These are phyloP conservation scores for Colletotrichum theobromicola DNA, from an alignment of 2,329 filamentous ascomycete genomes.

Conservation along the genomic window DNA sequence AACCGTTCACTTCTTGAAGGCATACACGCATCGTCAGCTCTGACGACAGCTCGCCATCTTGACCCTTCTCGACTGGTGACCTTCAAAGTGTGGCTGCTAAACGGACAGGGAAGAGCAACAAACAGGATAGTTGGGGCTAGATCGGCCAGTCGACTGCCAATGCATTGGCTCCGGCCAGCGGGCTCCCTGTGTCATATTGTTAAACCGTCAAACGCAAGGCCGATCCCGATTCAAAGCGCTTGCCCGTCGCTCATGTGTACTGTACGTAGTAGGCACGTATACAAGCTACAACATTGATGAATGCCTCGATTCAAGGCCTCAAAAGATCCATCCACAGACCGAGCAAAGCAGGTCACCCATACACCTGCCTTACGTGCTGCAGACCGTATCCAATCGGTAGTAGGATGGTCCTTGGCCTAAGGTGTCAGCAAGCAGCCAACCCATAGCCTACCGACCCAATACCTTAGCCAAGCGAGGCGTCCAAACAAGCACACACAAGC, in stretches of 20 bases:
- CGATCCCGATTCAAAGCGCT: slow-evolving; percentile 21
- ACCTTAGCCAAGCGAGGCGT: background rate
- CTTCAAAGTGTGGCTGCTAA: slow-evolving; percentile 1
- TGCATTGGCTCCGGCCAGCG: slow-evolving; percentile 1
- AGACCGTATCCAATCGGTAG: background rate
- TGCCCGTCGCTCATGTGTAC: background rate
- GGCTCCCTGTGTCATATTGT: slow-evolving; percentile 5
- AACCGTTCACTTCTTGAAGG: background rate
- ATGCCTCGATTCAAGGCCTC: background rate
- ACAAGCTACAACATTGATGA: background rate
- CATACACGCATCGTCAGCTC: slow-evolving; percentile 9
- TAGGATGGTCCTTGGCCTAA: background rate
- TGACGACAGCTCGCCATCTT: slow-evolving; percentile 12
- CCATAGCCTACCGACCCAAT: background rate
- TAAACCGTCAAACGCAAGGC: slow-evolving; percentile 11
- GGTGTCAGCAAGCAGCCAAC: background rate
- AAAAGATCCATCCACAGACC: background rate
- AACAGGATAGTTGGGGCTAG: slow-evolving; percentile 5
- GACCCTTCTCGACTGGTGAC: background rate
- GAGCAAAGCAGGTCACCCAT: background rate
- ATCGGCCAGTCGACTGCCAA: background rate
- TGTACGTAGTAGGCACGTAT: background rate
- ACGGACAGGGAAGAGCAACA: slow-evolving; percentile 1
- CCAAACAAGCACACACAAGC: background rate
- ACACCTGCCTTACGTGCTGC: background rate